A percentile compares a stretch with the other conserved stretches of the same genome.
Evolutionary conservation across 352 stramenopile genomes (phyloP).

Genomic region (Phytophthora macrochlamydospora): DNA sequence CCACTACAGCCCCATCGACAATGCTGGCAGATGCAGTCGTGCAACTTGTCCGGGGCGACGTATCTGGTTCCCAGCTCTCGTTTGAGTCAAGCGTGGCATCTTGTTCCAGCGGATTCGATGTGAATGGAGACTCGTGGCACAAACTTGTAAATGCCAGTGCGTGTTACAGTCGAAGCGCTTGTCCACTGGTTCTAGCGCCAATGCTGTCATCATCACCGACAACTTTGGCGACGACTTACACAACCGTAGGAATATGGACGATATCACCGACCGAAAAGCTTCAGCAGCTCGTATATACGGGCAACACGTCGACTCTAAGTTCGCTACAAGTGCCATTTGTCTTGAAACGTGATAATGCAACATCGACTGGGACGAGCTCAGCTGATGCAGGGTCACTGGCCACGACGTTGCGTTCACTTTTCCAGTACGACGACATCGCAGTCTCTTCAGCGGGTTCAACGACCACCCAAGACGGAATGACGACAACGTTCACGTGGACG

Average conservation of each 20-base stretch:
- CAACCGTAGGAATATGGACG: slow-evolving; percentile 43
- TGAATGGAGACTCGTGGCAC: slow-evolving; percentile 43
- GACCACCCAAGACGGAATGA: background rate
- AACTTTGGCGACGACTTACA: slow-evolving; percentile 24
- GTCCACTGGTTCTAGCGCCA: slow-evolving; percentile 43
- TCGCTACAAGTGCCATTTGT: slow-evolving; percentile 24
- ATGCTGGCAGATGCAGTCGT: slow-evolving; percentile 44
- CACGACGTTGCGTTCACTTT: slow-evolving; percentile 26
- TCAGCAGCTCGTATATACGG: slow-evolving; percentile 34
- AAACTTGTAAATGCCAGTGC: slow-evolving; percentile 59
- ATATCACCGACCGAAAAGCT: slow-evolving; percentile 43
- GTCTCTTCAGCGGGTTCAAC: slow-evolving; percentile 14
- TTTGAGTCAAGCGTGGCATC: slow-evolving; percentile 36
- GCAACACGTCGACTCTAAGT: slow-evolving; percentile 1
- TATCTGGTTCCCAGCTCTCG: slow-evolving; percentile 30
- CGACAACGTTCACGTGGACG: slow-evolving; percentile 33
- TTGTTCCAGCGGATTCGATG: slow-evolving; percentile 34
- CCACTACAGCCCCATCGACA: background rate
- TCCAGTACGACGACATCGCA: slow-evolving; percentile 49
- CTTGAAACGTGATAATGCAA: slow-evolving; percentile 20
- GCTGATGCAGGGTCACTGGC: slow-evolving; percentile 26
- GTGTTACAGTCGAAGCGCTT: slow-evolving; percentile 50
- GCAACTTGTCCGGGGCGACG: slow-evolving; percentile 36
- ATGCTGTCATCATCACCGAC: slow-evolving; percentile 37
- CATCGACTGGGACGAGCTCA: slow-evolving; percentile 26